Percentiles rank a stretch among this genome's conserved stretches.
These are phyloP conservation scores for Dendrocalamus latiflorus DNA, from an alignment of 202 grass and related monocot genomes.

Conservation along the genomic window DNA sequence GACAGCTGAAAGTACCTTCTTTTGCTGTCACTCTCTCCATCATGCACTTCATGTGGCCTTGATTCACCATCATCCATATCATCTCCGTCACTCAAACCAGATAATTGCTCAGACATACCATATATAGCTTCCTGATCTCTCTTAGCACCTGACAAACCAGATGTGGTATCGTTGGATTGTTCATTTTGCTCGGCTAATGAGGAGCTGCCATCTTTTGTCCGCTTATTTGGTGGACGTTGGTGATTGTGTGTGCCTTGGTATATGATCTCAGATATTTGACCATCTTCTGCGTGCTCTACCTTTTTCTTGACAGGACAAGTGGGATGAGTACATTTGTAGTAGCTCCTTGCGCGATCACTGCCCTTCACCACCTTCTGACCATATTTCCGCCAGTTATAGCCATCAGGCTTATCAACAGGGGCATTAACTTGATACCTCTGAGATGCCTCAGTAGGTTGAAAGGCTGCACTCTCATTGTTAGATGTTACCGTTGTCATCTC, in stretches of 20 bases:
- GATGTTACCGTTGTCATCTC: constrained; percentile 25
- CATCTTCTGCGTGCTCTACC: constrained; percentile 72
- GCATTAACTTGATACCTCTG: constrained; percentile 55
- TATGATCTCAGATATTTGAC: constrained; percentile 92
- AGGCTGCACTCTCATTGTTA: constrained; percentile 44
- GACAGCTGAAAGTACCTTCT: constrained; percentile 57
- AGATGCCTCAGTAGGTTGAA: constrained; percentile 43
- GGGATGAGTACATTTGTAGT: constrained; percentile 84
- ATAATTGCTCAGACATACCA: constrained; percentile 72
- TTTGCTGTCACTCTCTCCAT: constrained; percentile 52
- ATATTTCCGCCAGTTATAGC: constrained; percentile 97
- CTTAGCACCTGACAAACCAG: constrained; percentile 44
- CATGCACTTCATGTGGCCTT: constrained; percentile 42
- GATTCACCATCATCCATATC: constrained; percentile 64
- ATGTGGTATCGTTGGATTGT: constrained; percentile 39
- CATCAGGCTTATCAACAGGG: constrained; percentile 80
- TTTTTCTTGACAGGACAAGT: constrained; percentile 94
- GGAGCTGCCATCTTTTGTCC: constrained; percentile 62
- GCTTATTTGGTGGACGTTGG: constrained; percentile 60
- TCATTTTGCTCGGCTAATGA: constrained; percentile 41
- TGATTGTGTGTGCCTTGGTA: constrained; percentile 94
- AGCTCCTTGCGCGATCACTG: constrained; percentile 84
- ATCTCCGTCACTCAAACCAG: constrained; percentile 72
- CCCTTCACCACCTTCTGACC: constrained; percentile 98
- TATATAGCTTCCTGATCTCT: constrained; percentile 54